Conservation (phyloP, 2,329 filamentous ascomycete genomes). For the Lizonia empirigonia region DNA sequence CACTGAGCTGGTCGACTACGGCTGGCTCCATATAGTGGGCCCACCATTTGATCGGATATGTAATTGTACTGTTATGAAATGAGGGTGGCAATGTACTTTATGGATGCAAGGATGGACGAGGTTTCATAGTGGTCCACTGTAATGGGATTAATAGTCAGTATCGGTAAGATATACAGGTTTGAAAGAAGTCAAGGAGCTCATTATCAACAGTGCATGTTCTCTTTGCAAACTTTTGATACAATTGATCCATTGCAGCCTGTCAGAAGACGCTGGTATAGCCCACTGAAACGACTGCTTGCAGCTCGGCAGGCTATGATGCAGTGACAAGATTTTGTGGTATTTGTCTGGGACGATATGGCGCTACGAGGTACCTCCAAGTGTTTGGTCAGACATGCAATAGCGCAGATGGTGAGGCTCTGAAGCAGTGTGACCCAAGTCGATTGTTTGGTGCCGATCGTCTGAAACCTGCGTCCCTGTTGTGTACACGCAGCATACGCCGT, state of each 20-base stretch:
- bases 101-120: background rate
- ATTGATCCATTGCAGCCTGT: too few relatives aligned
- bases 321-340: background rate
- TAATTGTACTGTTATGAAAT: slow-evolving; percentile 14
- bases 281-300: background rate
- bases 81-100: background rate
- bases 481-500: slow-evolving; percentile 2
- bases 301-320: background rate
- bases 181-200: background rate
- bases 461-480: slow-evolving; percentile 14
- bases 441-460: background rate
- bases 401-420: slow-evolving; percentile 7
- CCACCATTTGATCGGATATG: background rate
- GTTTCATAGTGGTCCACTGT: background rate
- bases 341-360: background rate
- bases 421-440: slow-evolving; percentile 6
- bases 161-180: background rate
- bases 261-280: background rate
- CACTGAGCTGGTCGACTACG: background rate
- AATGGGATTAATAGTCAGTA: slow-evolving; percentile 8
- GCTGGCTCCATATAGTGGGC: background rate
- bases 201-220: background rate
- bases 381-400: background rate
- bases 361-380: background rate
- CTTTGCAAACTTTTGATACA: too few relatives aligned